phyloP scores from a whole-genome alignment of 176 grass and related monocot genomes.

The Saccharum officinarum region DNA sequence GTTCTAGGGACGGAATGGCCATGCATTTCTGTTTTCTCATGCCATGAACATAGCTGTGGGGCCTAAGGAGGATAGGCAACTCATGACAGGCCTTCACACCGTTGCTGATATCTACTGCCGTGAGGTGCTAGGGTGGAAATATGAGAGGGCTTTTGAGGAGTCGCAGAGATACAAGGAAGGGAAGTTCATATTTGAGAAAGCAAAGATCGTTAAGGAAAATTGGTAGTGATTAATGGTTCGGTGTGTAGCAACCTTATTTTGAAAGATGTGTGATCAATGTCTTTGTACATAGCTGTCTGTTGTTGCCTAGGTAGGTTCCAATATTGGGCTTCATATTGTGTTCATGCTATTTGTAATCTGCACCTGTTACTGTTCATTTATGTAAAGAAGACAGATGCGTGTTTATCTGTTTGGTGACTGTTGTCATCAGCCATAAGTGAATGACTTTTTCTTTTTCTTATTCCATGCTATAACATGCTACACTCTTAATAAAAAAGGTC shows the following conservation, averaged over 20 bases:
- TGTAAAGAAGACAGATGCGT: slow-evolving; percentile 31
- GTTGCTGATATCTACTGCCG: slow-evolving; percentile 67
- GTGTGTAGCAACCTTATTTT: not conserved
- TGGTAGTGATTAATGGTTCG: slow-evolving; percentile 42
- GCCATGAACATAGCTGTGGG: slow-evolving; percentile 73
- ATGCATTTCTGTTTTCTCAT: slow-evolving; percentile 78
- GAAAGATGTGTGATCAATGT: not conserved
- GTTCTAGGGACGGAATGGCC: slow-evolving; percentile 56
- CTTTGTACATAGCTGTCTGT: slow-evolving; percentile 34
- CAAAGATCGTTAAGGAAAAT: slow-evolving; percentile 76
- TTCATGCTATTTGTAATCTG: slow-evolving; percentile 42
- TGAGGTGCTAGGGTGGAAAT: slow-evolving; percentile 83
- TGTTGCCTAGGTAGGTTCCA: slow-evolving; percentile 13
- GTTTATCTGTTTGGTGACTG: not conserved
- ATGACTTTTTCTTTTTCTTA: not conserved
- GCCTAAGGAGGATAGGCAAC: slow-evolving; percentile 62
- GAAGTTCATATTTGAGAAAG: slow-evolving; percentile 80
- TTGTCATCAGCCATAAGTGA: slow-evolving; percentile 13
- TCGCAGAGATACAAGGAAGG: slow-evolving; percentile 80
- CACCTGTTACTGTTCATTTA: slow-evolving; percentile 21
- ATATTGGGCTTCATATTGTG: slow-evolving; percentile 13
- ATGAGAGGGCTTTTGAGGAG: slow-evolving; percentile 69
- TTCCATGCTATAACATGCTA: not conserved
- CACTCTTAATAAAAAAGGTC: not conserved
- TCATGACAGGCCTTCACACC: slow-evolving; percentile 66